Evolutionary conservation across 2,329 filamentous ascomycete species (phyloP), one percentile per base, ranked within the genome.

Genomic region (Lasiodiplodia sp.): DNA sequence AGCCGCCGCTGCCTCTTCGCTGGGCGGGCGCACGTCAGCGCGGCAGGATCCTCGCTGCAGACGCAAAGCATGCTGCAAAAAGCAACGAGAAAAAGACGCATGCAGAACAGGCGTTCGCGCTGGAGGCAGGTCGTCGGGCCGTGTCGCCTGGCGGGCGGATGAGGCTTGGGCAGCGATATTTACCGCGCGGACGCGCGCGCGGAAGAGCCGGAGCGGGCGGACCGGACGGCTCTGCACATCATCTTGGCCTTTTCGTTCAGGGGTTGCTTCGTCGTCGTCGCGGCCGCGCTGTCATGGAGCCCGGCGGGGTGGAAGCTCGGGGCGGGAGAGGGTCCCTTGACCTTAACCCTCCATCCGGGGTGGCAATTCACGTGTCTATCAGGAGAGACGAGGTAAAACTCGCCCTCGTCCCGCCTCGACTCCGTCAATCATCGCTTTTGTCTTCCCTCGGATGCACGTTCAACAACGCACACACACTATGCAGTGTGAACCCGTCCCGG

Each of bases 341-440:
- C 7, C 56, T 62, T 49, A 40, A 47, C 53, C 28, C 8, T 34
- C 47, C 25, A 21, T 23, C 60, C 11, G 44, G 44, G 60, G 60
- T 64, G 60, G 44, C 47, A 38, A 52, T 64, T 52, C 60, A 52
- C 60, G 60, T 64, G 60, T 44, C 44, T 64, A 38, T 64, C 60
- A 64, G 60, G 60, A 64, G 60, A 64, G 44, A 38, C 60, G 47
- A 64, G 60, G 60, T 64, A 64, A 64, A 64, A 64, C 31, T 38
- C 44, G 40, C 40, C 28, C 60, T 51, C 60, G 37, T 25, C 60
- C 60, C 38, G 38, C 57, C 38, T 31, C 38, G 38, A 60, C 57
- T 47, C 38, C 57, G 53, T 34, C 23, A 53, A 37, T 34, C 18
- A 58, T 34, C 34, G 55, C 55, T 38, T 21, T 40, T n/a, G 34